A percentile compares a stretch with the other conserved stretches of the same genome.
Evolutionary conservation across 305 asterid species (phyloP).

Genomic region (Coffea humblotiana): DNA sequence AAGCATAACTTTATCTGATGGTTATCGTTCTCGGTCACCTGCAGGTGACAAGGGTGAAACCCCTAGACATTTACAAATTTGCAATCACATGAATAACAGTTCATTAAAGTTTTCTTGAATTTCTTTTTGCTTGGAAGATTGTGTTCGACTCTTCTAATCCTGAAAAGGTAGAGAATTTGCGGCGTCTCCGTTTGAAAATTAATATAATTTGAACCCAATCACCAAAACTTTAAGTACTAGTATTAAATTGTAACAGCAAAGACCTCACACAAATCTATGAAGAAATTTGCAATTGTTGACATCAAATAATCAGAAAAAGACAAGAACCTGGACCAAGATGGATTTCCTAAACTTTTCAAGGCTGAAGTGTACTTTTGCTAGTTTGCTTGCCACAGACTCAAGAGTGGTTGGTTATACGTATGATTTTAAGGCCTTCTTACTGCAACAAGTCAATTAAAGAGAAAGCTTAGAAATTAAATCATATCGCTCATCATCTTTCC

Average conservation of each 20-base stretch:
- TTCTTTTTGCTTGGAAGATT: conserved; percentile 4
- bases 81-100: not conserved
- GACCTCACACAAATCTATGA: conserved; percentile 1
- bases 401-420: no score
- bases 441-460: no score
- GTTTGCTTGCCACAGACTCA: not conserved
- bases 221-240: not conserved
- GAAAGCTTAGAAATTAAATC: no score
- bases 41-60: not conserved
- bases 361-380: not conserved
- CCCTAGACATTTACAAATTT: not conserved
- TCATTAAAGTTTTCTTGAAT: not conserved
- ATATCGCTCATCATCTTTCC: no score
- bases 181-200: not conserved
- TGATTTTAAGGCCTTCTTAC: no score
- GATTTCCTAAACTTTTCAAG: not conserved
- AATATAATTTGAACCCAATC: not conserved
- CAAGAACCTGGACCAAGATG: not conserved
- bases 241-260: not conserved
- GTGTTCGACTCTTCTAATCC: conserved; percentile 8
- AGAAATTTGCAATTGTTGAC: not conserved
- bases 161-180: not conserved
- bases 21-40: not conserved
- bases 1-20: not conserved
- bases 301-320: not conserved